These are phyloP conservation scores for Clathrus columnatus DNA, from an alignment of 768 basidiomycete genomes.

Conservation along the genomic window DNA sequence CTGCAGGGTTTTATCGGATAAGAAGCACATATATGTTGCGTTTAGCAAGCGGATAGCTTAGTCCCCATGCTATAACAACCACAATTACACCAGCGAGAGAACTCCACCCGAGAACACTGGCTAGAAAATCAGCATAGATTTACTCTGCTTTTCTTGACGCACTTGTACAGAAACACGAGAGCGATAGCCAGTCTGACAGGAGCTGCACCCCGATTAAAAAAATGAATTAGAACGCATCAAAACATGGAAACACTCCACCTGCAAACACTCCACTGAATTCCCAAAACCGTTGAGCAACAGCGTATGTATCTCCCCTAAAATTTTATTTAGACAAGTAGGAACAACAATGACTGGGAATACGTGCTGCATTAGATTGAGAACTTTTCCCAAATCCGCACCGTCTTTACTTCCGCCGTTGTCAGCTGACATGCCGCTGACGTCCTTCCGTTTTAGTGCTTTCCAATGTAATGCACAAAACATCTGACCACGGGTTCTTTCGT, in stretches of 20 bases:
- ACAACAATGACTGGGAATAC: conserved; percentile 16
- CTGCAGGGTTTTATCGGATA: conserved; percentile 21
- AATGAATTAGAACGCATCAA: neutral
- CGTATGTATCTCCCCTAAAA: conserved; percentile 57
- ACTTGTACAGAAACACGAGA: conserved; percentile 65
- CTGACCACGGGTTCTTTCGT: conserved; percentile 64
- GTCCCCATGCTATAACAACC: conserved; percentile 47
- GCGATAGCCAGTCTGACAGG: conserved; percentile 61
- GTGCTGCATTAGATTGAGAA: conserved; percentile 69
- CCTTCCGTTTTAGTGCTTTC: conserved; percentile 54
- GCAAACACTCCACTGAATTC: conserved; percentile 57
- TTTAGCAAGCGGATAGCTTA: conserved; percentile 63
- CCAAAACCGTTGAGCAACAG: conserved; percentile 66
- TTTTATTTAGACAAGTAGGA: neutral
- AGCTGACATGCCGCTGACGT: conserved; percentile 39
- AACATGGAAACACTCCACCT: neutral
- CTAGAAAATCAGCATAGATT: conserved; percentile 4
- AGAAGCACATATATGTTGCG: conserved; percentile 58
- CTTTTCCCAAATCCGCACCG: conserved; percentile 56
- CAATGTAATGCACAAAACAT: conserved; percentile 63
- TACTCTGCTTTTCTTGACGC: conserved; percentile 6
- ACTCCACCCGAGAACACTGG: conserved; percentile 69
- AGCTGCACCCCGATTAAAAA: conserved; percentile 20
- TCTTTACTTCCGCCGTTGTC: conserved; percentile 22
- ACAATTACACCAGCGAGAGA: conserved; percentile 63